Base-by-base conservation (phyloP, 2,329 filamentous ascomycete species). In the Cadophora sp. region DNA sequence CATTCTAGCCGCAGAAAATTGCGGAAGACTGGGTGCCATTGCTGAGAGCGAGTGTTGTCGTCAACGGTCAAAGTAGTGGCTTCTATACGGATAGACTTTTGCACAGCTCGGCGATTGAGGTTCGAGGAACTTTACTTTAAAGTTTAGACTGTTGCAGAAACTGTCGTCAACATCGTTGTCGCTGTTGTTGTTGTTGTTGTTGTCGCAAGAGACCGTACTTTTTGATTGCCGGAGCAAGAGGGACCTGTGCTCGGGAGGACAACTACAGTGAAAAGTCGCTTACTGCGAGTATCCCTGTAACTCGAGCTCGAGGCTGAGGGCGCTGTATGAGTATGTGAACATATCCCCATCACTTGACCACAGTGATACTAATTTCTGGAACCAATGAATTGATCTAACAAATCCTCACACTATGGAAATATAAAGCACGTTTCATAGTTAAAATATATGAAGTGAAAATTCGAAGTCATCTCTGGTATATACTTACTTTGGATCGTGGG, bases 1-100 rank as follows among this genome's bases (percentile, higher is more conserved):
- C 75, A 94, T 85, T 73, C 93, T 89, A 69, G 86, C 80, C 37
- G 91, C 88, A 80, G 90, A 94, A 80, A 97, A 90, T 67, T 76
- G 73, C n/a, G 77, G 77, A 22, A 79, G 69, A 59, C 70, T 73
- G n/a, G 73, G 73, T 48, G 75, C 72, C 76, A 77, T 77, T 3
- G 48, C 70, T 65, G 55, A 46, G 43, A 29, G 29, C 7, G 29
- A 56, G 22, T 34, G 7, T 0, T 64, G 37, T 46, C 26, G 9
- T 53, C 29, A 53, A 43, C 19, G 5, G 11, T 37, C 31, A 9
- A 63, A 24, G 19, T 50, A 16, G 37, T 34, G 24, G 60, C 16
- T 26, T 29, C 40, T 51, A 31, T 16, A 14, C 12, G 14, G 40
- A n/a, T 34, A n/a, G 37, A 26, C 16, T 51, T 34, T 27, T 58